These are phyloP conservation scores for Cyclotella baltica DNA, from an alignment of 108 stramenopile species.

Conservation along the genomic window DNA sequence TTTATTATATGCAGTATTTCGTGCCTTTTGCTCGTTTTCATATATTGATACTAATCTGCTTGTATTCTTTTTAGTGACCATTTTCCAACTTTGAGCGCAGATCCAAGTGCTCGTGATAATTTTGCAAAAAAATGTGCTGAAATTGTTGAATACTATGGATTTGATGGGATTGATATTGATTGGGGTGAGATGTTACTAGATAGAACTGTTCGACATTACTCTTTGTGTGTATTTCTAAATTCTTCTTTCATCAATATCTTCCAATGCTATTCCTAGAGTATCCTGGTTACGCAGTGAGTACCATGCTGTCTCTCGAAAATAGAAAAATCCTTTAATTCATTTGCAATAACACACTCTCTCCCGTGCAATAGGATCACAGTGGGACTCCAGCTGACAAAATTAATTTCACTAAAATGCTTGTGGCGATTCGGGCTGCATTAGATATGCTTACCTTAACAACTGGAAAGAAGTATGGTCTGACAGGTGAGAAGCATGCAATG, in stretches of 20 bases:
- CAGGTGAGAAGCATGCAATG: background rate
- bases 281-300: slow-evolving; percentile 38
- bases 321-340: background rate
- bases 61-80: slow-evolving; percentile 11
- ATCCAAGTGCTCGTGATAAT: slow-evolving; percentile 25
- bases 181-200: too few species aligned
- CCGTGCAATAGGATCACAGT: slow-evolving; percentile 27
- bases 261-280: slow-evolving; percentile 6
- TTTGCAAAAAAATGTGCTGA: slow-evolving; percentile 54
- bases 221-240: slow-evolving; percentile 38
- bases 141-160: slow-evolving; percentile 40
- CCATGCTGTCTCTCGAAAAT: too few species aligned
- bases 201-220: slow-evolving; percentile 55
- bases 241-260: background rate
- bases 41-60: background rate
- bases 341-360: background rate
- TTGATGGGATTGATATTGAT: too few species aligned
- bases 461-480: slow-evolving; percentile 43
- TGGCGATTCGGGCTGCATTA: slow-evolving; percentile 32
- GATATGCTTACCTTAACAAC: slow-evolving; percentile 27
- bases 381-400: slow-evolving; percentile 44
- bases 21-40: background rate
- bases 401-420: slow-evolving; percentile 44
- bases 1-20: background rate
- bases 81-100: slow-evolving; percentile 39